Evolutionary conservation across 768 basidiomycete species (phyloP).

Genomic region (Amanita pseudoporphyria): DNA sequence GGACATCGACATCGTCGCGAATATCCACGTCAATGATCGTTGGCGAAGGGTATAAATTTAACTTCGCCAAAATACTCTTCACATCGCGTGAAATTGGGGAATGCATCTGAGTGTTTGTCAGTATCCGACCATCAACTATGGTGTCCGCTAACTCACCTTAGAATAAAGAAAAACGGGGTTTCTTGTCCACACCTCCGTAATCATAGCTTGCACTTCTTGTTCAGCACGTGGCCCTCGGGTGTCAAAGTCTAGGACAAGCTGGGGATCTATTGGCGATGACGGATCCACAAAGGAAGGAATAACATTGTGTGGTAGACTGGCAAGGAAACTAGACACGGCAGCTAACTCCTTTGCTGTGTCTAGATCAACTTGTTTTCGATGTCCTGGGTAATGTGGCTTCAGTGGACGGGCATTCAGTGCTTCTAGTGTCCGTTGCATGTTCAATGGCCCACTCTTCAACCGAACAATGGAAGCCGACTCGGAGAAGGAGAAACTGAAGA

Average conservation of each 20-base stretch:
- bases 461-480: constrained; percentile 24
- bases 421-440: constrained; percentile 24
- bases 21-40: constrained; percentile 65
- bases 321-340: constrained; percentile 64
- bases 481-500: constrained; percentile 35
- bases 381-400: background rate
- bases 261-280: constrained; percentile 57
- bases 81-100: constrained; percentile 60
- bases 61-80: constrained; percentile 42
- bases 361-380: constrained; percentile 35
- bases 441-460: constrained; percentile 19
- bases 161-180: constrained; percentile 72
- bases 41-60: constrained; percentile 53
- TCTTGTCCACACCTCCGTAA: constrained; percentile 58
- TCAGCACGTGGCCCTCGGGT: constrained; percentile 51
- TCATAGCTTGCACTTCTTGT: constrained; percentile 50
- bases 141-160: constrained; percentile 36
- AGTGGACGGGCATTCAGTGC: constrained; percentile 1
- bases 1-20: constrained; percentile 58
- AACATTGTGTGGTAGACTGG: constrained; percentile 64
- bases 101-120: constrained; percentile 35
- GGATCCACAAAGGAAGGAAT: constrained; percentile 63
- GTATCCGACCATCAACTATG: background rate
- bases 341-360: constrained; percentile 56
- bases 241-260: constrained; percentile 78